Percentiles rank a stretch among this genome's conserved stretches.
Evolutionary conservation across 805 yeast genomes (phyloP).

Genomic region (Yarrowia bubula): DNA sequence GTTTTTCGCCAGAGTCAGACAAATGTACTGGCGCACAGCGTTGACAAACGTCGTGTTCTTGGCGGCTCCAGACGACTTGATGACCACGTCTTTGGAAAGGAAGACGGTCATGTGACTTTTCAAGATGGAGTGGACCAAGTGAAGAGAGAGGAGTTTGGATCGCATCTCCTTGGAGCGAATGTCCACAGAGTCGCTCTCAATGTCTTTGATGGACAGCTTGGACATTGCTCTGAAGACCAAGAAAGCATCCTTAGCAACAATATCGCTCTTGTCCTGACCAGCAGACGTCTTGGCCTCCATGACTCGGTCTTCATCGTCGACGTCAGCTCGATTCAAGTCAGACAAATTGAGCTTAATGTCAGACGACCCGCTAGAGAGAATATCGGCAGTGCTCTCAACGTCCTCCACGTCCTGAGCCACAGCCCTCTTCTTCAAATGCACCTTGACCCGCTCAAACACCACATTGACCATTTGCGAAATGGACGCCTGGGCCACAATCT

Average conservation of each 20-base stretch:
- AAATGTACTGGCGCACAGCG: conserved; percentile 79
- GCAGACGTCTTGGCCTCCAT: conserved; percentile 42
- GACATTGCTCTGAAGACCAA: conserved; percentile 92
- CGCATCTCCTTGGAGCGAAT: conserved; percentile 86
- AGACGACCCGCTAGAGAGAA: neutral
- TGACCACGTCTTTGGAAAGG: conserved; percentile 43
- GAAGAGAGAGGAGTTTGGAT: conserved; percentile 84
- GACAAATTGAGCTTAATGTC: conserved; percentile 38
- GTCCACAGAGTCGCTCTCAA: conserved; percentile 61
- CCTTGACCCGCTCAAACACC: conserved; percentile 71
- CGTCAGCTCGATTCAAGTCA: conserved; percentile 33
- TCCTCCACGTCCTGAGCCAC: neutral
- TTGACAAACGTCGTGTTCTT: conserved; percentile 63
- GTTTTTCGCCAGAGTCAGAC: conserved; percentile 80
- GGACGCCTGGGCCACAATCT: conserved; percentile 92
- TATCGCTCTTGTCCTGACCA: conserved; percentile 58
- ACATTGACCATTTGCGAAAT: conserved; percentile 85
- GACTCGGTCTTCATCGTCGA: conserved; percentile 36
- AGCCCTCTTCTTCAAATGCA: conserved; percentile 35
- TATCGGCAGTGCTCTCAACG: conserved; percentile 5
- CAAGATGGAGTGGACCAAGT: conserved; percentile 79
- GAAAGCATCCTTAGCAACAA: conserved; percentile 85
- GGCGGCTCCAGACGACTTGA: conserved; percentile 37
- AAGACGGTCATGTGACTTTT: conserved; percentile 83
- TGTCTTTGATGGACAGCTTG: conserved; percentile 78